Evolutionary conservation across 148 eudicot species (phyloP), one percentile per base, ranked within the genome.

Genomic region (Oxyria digyna): DNA sequence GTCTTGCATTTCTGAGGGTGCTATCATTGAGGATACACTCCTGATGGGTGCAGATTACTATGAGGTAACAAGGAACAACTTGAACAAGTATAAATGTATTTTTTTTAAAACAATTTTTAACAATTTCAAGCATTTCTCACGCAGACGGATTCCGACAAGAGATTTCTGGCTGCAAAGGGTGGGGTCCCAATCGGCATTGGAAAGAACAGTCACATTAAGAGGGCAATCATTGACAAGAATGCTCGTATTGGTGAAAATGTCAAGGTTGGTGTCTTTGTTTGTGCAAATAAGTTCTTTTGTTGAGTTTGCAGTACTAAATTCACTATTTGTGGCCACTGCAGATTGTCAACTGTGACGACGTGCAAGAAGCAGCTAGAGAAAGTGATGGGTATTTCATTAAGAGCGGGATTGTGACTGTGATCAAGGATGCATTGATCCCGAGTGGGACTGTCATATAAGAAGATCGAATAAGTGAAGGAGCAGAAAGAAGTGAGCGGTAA

Each of bases 41-140:
- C 75, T 93, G 82, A 93, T 93, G 98, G 98, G 98, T 74, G 98
- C 98, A 49, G 98, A 93, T 83, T 93, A 93, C 76, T 92, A 92
- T 41, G 98, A 93, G 98, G 98, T 89, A 76, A n/a, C n/a, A n/a
- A 59, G 52, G 0, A 29, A 29, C 18, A 27, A 14, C 41, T 38
- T 38, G 7, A 38, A 38, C 41, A 38, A 2, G 3, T 35, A 35
- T 35, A 35, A 3, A 35, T 35, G 38, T 2, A 35, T 35, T 6
- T n/a, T n/a, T n/a, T n/a, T n/a, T n/a, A n/a, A n/a, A n/a, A 33
- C 37, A 33, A 33, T 5, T 35, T 38, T 38, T 1, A 38, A 38
- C 41, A 38, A 3, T 38, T 38, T 38, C 41, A 33, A 33, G 2
- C 37, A 2, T 5, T 38, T 3, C 41, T 18, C 55, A 12, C n/a